A percentile compares a stretch with the other conserved stretches of the same genome.
Conservation (phyloP, 2,329 filamentous ascomycete species). For the Nectriaceae sp. region DNA sequence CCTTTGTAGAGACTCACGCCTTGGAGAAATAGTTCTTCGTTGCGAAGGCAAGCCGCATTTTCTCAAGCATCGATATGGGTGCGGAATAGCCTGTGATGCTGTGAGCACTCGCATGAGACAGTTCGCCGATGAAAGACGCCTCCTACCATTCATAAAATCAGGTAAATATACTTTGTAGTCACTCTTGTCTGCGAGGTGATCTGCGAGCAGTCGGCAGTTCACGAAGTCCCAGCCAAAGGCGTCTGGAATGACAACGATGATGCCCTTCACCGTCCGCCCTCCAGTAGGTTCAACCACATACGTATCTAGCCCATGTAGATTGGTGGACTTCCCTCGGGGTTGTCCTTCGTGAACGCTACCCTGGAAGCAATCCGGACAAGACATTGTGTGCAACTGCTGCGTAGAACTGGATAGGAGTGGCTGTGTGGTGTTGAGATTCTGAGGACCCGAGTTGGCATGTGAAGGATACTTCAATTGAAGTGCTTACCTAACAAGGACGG, state of each 20-base stretch:
- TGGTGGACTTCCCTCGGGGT: constrained; percentile 46
- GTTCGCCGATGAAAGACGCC: background rate
- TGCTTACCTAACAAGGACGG: too few species aligned
- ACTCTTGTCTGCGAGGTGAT: constrained; percentile 53
- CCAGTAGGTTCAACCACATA: constrained; percentile 45
- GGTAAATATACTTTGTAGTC: constrained; percentile 54
- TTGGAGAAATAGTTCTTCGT: constrained; percentile 27
- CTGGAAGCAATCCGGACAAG: constrained; percentile 46
- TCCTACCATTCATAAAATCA: constrained; percentile 52
- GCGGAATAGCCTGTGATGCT: constrained; percentile 30
- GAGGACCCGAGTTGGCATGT: too few species aligned
- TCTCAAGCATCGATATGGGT: constrained; percentile 32
- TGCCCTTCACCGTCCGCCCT: constrained; percentile 40
- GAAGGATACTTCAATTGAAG: too few species aligned
- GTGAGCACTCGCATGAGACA: background rate
- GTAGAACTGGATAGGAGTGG: too few species aligned
- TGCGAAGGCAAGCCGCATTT: constrained; percentile 26
- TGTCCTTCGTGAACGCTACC: constrained; percentile 46
- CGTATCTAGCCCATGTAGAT: constrained; percentile 48
- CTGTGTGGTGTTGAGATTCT: too few species aligned
- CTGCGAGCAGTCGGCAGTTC: constrained; percentile 55
- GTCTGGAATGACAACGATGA: constrained; percentile 57
- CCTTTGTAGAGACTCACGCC: constrained; percentile 22
- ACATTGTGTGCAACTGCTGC: constrained; percentile 28
- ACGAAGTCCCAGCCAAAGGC: constrained; percentile 56